These are phyloP conservation scores for Kitagawia praeruptora DNA, from an alignment of 129 eudicot genomes.

Conservation along the genomic window DNA sequence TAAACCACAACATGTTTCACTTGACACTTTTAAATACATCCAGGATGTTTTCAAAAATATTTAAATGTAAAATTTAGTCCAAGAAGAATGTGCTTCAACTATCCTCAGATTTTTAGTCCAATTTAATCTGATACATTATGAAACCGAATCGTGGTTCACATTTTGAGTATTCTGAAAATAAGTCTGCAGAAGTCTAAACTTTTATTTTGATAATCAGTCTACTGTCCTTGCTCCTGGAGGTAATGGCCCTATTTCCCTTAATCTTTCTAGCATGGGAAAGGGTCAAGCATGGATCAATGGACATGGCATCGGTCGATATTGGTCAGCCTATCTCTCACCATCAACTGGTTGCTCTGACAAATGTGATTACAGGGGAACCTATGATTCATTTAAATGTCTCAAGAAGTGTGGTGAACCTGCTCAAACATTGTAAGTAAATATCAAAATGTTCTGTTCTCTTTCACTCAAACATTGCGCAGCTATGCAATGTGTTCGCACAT, in stretches of 20 bases:
- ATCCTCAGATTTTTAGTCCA: background rate
- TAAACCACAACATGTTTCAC: background rate
- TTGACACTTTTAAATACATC: too few relatives aligned
- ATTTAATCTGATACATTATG: background rate
- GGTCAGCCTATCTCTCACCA: constrained; percentile 73
- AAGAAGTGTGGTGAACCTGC: constrained; percentile 77
- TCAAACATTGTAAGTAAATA: constrained; percentile 54
- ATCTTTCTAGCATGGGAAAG: constrained; percentile 77
- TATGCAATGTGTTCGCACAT: background rate
- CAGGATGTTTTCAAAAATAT: background rate
- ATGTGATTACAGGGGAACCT: constrained; percentile 71
- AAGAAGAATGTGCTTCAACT: background rate
- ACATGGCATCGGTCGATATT: constrained; percentile 58
- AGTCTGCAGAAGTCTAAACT: constrained; percentile 8
- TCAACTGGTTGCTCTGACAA: constrained; percentile 49
- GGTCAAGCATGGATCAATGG: constrained; percentile 84
- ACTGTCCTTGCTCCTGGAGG: constrained; percentile 63
- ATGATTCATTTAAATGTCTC: constrained; percentile 52
- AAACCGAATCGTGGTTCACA: background rate
- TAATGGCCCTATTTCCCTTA: constrained; percentile 49
- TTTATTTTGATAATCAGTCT: constrained; percentile 28
- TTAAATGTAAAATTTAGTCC: background rate
- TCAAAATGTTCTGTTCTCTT: background rate
- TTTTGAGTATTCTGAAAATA: background rate
- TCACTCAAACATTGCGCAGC: background rate